phyloP scores from a whole-genome alignment of 768 basidiomycete species.

The Asterophora parasitica region DNA sequence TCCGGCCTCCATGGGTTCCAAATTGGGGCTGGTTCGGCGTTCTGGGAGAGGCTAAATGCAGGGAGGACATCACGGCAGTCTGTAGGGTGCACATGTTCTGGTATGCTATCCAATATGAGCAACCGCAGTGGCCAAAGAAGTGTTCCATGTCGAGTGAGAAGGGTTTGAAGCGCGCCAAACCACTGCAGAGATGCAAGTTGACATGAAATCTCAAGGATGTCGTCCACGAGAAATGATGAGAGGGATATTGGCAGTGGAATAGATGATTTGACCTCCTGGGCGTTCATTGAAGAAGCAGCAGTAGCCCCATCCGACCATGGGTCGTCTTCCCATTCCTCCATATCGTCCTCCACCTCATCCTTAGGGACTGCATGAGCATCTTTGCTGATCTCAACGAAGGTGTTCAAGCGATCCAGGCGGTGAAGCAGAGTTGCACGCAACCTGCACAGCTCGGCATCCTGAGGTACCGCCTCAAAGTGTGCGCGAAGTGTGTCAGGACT shows the following conservation, averaged over 20 bases:
- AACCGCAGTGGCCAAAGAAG: slow-evolving; percentile 68
- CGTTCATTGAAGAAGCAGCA: slow-evolving; percentile 25
- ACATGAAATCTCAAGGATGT: slow-evolving; percentile 56
- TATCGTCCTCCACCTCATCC: slow-evolving; percentile 43
- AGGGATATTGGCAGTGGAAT: slow-evolving; percentile 47
- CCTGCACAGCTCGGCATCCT: slow-evolving; percentile 60
- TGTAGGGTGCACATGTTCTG: slow-evolving; percentile 65
- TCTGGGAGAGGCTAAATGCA: slow-evolving; percentile 42
- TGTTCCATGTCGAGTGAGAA: slow-evolving; percentile 53
- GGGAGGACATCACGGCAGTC: slow-evolving; percentile 63
- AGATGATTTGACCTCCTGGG: slow-evolving; percentile 22
- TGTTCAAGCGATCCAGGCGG: slow-evolving; percentile 65
- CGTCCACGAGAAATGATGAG: slow-evolving; percentile 55
- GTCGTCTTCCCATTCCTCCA: slow-evolving; percentile 74
- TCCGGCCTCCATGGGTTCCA: slow-evolving; percentile 44
- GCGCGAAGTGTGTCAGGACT: slow-evolving; percentile 30
- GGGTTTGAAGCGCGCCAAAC: slow-evolving; percentile 51
- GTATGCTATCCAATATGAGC: slow-evolving; percentile 65
- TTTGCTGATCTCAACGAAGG: slow-evolving; percentile 60
- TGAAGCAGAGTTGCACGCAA: slow-evolving; percentile 66
- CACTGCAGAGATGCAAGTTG: slow-evolving; percentile 60
- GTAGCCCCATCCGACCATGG: slow-evolving; percentile 58
- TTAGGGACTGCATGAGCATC: slow-evolving; percentile 27
- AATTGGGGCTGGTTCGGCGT: slow-evolving; percentile 34
- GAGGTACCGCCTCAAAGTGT: slow-evolving; percentile 53